Evolutionary conservation across 257 asterid genomes (phyloP).

Genomic region (Prunella vulgaris): DNA sequence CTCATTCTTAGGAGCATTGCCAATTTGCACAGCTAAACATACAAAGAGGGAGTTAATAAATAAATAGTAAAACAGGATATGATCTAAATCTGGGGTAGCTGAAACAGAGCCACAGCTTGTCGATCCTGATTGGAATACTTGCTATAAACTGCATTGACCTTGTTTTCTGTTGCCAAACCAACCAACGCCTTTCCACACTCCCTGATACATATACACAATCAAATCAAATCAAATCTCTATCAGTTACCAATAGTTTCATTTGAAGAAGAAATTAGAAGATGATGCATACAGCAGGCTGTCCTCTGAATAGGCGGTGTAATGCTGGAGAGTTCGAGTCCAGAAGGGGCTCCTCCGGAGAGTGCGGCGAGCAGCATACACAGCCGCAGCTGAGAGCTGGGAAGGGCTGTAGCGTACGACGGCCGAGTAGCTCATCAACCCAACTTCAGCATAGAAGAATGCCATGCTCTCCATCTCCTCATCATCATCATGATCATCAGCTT

Average conservation of each 20-base stretch:
- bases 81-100: conserved; percentile 48
- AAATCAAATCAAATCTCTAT: not conserved
- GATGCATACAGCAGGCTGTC: conserved; percentile 48
- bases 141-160: conserved; percentile 52
- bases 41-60: too few relatives aligned
- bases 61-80: too few relatives aligned
- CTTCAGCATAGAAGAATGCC: conserved; percentile 74
- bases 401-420: conserved; percentile 36
- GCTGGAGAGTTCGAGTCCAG: conserved; percentile 71
- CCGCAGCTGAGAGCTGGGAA: conserved; percentile 70
- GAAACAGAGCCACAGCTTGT: conserved; percentile 64
- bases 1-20: too few relatives aligned
- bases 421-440: conserved; percentile 62
- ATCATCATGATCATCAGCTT: conserved; percentile 31
- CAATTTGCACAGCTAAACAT: too few relatives aligned
- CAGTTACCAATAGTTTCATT: too few relatives aligned
- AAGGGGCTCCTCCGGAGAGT: conserved; percentile 50
- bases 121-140: conserved; percentile 56
- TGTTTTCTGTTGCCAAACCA: conserved; percentile 42
- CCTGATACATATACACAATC: conserved; percentile 24
- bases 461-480: conserved; percentile 72
- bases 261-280: not conserved
- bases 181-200: conserved; percentile 63
- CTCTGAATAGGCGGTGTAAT: conserved; percentile 65
- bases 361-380: conserved; percentile 75